Conservation (phyloP, 169 alveolate species). For the Babesia bovis region DNA sequence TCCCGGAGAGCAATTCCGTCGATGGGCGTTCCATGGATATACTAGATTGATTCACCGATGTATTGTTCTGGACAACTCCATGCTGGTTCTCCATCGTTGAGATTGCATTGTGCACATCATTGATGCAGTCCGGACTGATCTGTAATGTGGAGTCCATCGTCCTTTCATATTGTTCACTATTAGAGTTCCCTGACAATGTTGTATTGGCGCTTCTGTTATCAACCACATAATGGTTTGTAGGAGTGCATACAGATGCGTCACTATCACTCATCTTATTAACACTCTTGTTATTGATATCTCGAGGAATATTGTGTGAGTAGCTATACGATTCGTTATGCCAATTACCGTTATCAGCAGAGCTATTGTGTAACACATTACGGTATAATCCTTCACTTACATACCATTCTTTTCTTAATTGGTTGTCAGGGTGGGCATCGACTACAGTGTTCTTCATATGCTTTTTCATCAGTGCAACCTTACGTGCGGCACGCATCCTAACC, state of each 20-base stretch:
- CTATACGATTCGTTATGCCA: not conserved
- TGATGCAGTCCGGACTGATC: not conserved
- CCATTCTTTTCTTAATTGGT: conserved; percentile 12
- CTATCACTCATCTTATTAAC: not conserved
- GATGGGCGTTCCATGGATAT: not conserved
- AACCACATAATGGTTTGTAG: not conserved
- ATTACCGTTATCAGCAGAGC: not conserved
- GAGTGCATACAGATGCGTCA: not conserved
- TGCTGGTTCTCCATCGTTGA: not conserved
- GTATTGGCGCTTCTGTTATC: too few species aligned
- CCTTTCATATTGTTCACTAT: not conserved
- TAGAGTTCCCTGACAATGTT: not conserved
- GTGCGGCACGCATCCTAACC: conserved; percentile 68
- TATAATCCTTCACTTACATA: conserved; percentile 29
- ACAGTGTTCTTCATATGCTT: conserved; percentile 17
- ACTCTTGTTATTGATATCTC: not conserved
- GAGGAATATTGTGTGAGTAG: not conserved
- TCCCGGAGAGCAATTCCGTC: conserved; percentile 4
- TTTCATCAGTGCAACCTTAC: conserved; percentile 51
- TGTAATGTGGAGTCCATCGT: not conserved
- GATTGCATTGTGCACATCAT: not conserved
- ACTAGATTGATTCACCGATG: not conserved
- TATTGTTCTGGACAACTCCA: not conserved
- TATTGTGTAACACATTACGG: conserved; percentile 4
- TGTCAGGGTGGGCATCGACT: not conserved